Evolutionary conservation across 2,329 filamentous ascomycete species (phyloP).

Genomic region (Dendryphion nanum): DNA sequence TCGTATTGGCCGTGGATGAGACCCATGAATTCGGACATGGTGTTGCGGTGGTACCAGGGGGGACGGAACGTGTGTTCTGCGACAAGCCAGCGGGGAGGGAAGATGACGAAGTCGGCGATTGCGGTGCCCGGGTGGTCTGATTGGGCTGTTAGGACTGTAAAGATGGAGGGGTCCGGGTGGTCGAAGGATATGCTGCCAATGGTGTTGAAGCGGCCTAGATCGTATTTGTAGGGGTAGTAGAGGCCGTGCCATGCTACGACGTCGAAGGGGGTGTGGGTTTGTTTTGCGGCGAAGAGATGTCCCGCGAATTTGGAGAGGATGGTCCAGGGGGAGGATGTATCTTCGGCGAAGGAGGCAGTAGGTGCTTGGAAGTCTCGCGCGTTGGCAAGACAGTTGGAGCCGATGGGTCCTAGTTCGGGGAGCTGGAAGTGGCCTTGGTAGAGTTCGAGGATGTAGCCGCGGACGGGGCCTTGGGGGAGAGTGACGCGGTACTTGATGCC

Average conservation of each 20-base stretch:
- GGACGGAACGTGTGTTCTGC: constrained; percentile 69
- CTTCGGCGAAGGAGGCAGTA: constrained; percentile 56
- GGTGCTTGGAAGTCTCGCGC: constrained; percentile 65
- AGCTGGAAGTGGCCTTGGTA: constrained; percentile 65
- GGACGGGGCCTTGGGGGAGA: constrained; percentile 58
- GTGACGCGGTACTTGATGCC: constrained; percentile 65
- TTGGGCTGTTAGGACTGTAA: constrained; percentile 64
- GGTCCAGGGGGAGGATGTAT: constrained; percentile 56
- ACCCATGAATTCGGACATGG: constrained; percentile 69
- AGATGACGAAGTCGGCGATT: constrained; percentile 70
- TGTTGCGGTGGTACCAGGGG: constrained; percentile 71
- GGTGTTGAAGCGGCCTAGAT: constrained; percentile 57
- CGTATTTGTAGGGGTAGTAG: constrained; percentile 61
- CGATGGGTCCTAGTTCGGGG: constrained; percentile 65
- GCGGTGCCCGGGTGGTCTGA: constrained; percentile 55
- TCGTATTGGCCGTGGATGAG: constrained; percentile 63
- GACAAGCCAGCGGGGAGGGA: constrained; percentile 70
- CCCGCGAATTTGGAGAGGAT: constrained; percentile 63
- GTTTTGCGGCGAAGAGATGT: constrained; percentile 58
- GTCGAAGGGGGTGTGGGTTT: constrained; percentile 67
- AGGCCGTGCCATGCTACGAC: constrained; percentile 73
- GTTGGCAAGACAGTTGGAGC: constrained; percentile 65
- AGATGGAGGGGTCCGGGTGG: constrained; percentile 66
- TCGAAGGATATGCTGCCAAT: constrained; percentile 60
- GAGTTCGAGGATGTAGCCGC: constrained; percentile 67